Evolutionary conservation across 164 flowering plant genomes (phyloP).

Genomic region (Vitis amurensis): DNA sequence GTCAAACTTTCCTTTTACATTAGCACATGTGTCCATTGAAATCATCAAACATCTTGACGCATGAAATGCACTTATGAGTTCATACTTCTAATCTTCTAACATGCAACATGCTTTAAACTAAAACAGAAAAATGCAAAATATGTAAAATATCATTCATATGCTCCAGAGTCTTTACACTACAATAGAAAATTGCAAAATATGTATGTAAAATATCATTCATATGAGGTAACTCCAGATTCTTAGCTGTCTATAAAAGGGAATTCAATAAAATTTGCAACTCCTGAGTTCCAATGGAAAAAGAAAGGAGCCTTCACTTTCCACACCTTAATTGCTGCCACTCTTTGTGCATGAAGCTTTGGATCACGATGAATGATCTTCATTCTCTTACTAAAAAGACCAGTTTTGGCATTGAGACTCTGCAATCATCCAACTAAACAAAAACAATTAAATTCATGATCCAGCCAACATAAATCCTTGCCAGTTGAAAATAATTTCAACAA

Average conservation of each 20-base stretch:
- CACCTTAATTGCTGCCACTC: slow-evolving; percentile 97
- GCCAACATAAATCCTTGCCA: slow-evolving; percentile 3
- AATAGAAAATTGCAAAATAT: no score
- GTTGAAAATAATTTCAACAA: neutral
- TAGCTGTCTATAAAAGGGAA: neutral
- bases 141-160: no score
- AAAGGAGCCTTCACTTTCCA: slow-evolving; percentile 8
- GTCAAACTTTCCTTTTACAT: neutral
- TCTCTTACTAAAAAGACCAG: slow-evolving; percentile 87
- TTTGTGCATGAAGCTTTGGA: slow-evolving; percentile 85
- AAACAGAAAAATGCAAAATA: no score
- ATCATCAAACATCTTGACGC: neutral
- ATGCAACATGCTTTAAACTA: no score
- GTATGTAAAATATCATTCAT: no score
- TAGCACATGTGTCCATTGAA: neutral
- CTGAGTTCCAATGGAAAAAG: neutral
- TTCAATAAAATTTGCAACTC: neutral
- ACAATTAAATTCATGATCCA: slow-evolving; percentile 40
- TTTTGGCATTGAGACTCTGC: slow-evolving; percentile 97
- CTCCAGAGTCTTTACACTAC: no score
- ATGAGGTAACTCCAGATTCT: no score
- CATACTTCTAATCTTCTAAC: no score
- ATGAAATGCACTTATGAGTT: neutral
- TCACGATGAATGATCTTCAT: slow-evolving; percentile 92
- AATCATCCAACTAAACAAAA: slow-evolving; percentile 59